phyloP scores from a whole-genome alignment of 2,329 filamentous ascomycete genomes.

The Nemania abortiva region DNA sequence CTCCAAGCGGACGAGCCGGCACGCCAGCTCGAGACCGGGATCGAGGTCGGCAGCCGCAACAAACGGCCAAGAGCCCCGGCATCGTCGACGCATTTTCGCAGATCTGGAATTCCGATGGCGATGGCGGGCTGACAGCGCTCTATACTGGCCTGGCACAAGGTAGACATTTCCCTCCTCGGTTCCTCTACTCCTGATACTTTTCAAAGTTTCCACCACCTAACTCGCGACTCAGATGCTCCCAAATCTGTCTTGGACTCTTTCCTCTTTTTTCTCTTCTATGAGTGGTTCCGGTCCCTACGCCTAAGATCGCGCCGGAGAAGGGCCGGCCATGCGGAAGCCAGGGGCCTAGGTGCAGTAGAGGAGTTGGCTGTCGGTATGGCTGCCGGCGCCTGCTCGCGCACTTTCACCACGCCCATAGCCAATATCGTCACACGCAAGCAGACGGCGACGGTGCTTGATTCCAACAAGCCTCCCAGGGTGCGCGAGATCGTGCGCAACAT shows the following conservation, averaged over 20 bases:
- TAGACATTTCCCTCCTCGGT: slow-evolving; percentile 6
- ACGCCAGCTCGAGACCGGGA: slow-evolving; percentile 14
- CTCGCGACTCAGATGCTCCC: slow-evolving; percentile 62
- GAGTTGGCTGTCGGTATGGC: slow-evolving; percentile 80
- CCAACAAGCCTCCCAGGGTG: slow-evolving; percentile 54
- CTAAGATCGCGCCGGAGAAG: slow-evolving; percentile 31
- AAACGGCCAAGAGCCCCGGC: slow-evolving; percentile 63
- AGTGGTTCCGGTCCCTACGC: slow-evolving; percentile 54
- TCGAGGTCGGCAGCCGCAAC: slow-evolving; percentile 25
- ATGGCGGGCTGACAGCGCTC: slow-evolving; percentile 78
- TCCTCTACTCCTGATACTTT: neutral
- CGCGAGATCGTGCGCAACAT: slow-evolving; percentile 74
- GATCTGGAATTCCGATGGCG: slow-evolving; percentile 71
- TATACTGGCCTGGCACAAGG: slow-evolving; percentile 69
- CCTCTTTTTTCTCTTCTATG: slow-evolving; percentile 88
- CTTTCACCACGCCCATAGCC: slow-evolving; percentile 82
- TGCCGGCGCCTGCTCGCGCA: slow-evolving; percentile 79
- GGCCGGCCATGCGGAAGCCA: slow-evolving; percentile 19
- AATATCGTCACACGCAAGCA: slow-evolving; percentile 88
- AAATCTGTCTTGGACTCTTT: slow-evolving; percentile 82
- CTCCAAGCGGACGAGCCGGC: slow-evolving; percentile 18
- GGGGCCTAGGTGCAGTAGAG: slow-evolving; percentile 70
- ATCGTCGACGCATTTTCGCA: slow-evolving; percentile 76
- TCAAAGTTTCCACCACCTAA: neutral
- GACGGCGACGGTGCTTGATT: slow-evolving; percentile 63